A percentile compares a stretch with the other conserved stretches of the same genome.
Conservation (phyloP, 768 basidiomycete species). For the Mycena indigotica region DNA sequence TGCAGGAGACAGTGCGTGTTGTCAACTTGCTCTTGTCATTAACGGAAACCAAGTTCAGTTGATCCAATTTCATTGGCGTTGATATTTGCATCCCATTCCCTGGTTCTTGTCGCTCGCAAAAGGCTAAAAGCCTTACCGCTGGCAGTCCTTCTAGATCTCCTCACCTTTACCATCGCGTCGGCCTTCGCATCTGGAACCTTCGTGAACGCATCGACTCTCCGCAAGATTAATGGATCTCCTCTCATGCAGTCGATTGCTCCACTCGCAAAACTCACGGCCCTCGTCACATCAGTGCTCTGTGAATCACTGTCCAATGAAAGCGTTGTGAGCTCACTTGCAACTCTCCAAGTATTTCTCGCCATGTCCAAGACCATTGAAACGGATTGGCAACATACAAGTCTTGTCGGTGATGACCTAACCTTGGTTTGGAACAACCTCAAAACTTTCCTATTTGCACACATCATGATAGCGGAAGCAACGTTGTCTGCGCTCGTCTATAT, state of each 20-base stretch:
- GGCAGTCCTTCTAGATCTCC: slow-evolving; percentile 36
- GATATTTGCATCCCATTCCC: slow-evolving; percentile 61
- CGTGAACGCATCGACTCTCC: slow-evolving; percentile 11
- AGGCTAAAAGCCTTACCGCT: slow-evolving; percentile 67
- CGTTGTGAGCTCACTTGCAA: slow-evolving; percentile 31
- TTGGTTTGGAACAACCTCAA: slow-evolving; percentile 71
- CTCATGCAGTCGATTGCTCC: slow-evolving; percentile 25
- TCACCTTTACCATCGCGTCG: slow-evolving; percentile 52
- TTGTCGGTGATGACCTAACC: slow-evolving; percentile 15
- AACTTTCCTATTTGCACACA: slow-evolving; percentile 69
- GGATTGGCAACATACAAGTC: slow-evolving; percentile 39
- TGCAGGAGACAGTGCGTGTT: slow-evolving; percentile 46
- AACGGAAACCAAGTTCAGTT: slow-evolving; percentile 25
- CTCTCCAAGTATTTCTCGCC: slow-evolving; percentile 33
- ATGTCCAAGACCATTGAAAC: slow-evolving; percentile 48
- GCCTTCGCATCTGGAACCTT: slow-evolving; percentile 53
- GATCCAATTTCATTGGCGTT: slow-evolving; percentile 53
- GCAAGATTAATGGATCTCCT: slow-evolving; percentile 29
- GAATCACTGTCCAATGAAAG: slow-evolving; percentile 37
- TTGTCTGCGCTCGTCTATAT: slow-evolving; percentile 58
- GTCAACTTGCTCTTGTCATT: not conserved
- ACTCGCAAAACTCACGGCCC: slow-evolving; percentile 39
- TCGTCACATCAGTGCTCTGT: slow-evolving; percentile 37
- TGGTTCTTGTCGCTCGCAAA: slow-evolving; percentile 53
- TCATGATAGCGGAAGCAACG: slow-evolving; percentile 69